These are phyloP conservation scores for Gynochthodes officinalis DNA, from an alignment of 257 asterid genomes.

Conservation along the genomic window DNA sequence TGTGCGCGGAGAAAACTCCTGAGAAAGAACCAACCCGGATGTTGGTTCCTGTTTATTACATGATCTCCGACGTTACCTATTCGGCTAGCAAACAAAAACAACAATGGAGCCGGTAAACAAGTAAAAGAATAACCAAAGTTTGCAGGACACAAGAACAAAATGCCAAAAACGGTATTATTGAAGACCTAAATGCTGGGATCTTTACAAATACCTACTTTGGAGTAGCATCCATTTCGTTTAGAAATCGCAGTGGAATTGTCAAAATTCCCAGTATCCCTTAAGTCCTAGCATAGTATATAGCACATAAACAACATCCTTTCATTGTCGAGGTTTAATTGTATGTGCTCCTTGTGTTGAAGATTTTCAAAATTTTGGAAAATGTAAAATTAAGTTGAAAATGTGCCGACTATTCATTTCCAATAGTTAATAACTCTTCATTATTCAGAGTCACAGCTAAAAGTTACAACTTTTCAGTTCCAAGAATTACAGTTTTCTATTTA, in stretches of 20 bases:
- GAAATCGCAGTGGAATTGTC: neutral
- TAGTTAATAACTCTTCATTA: no score
- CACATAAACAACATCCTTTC: neutral
- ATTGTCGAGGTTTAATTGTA: neutral
- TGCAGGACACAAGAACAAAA: neutral
- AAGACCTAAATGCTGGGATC: neutral
- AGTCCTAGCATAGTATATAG: no score
- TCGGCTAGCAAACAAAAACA: neutral
- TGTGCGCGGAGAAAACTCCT: neutral
- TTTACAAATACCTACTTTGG: neutral
- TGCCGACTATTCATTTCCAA: no score
- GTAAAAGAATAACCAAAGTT: no score
- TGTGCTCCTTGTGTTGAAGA: no score
- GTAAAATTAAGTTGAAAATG: no score
- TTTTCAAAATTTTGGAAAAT: no score
- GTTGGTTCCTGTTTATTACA: neutral
- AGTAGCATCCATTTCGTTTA: neutral
- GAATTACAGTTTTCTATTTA: no score
- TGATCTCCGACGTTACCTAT: neutral
- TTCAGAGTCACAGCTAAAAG: no score
- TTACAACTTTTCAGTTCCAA: no score
- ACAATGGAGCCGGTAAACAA: neutral
- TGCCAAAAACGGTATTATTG: neutral
- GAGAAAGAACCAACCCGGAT: neutral
- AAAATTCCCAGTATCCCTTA: neutral